These are phyloP conservation scores for Harringtonia lauricola DNA, from an alignment of 2,329 filamentous ascomycete species.

Conservation along the genomic window DNA sequence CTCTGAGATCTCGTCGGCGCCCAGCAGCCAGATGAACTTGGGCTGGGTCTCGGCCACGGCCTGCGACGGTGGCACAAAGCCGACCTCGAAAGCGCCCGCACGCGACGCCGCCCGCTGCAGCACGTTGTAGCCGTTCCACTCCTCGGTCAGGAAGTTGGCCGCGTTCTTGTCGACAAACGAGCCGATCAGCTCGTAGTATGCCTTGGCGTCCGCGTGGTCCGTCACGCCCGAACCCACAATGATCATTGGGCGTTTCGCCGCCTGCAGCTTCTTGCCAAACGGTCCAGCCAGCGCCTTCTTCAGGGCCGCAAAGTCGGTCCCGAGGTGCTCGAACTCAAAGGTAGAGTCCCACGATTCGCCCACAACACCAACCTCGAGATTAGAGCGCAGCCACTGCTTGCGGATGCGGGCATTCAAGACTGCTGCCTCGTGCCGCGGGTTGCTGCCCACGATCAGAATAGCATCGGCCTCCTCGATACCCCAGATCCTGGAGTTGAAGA, in stretches of 20 bases:
- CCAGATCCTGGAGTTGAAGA: conserved; percentile 91
- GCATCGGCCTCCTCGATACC: conserved; percentile 90
- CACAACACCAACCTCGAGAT: conserved; percentile 84
- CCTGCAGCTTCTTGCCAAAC: conserved; percentile 86
- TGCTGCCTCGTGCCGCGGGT: conserved; percentile 89
- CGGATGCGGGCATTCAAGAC: conserved; percentile 93
- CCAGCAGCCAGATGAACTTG: conserved; percentile 95
- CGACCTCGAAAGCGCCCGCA: conserved; percentile 88
- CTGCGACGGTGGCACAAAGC: conserved; percentile 78
- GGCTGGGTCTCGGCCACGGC: conserved; percentile 74
- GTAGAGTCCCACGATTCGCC: conserved; percentile 88
- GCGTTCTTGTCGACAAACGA: conserved; percentile 89
- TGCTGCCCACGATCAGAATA: conserved; percentile 88
- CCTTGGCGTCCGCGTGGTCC: conserved; percentile 83
- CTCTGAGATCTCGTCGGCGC: conserved; percentile 80
- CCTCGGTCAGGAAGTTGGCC: conserved; percentile 71
- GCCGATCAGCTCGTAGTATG: conserved; percentile 85
- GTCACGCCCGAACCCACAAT: conserved; percentile 86
- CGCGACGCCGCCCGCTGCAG: conserved; percentile 89
- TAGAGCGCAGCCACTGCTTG: conserved; percentile 94
- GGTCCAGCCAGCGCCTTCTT: conserved; percentile 76
- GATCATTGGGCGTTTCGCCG: conserved; percentile 90
- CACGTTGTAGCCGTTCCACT: conserved; percentile 98
- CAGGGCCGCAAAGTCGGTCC: conserved; percentile 64
- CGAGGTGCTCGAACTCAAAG: conserved; percentile 90